Conservation (phyloP, 306 rosid genomes). For the Senna siamea region DNA sequence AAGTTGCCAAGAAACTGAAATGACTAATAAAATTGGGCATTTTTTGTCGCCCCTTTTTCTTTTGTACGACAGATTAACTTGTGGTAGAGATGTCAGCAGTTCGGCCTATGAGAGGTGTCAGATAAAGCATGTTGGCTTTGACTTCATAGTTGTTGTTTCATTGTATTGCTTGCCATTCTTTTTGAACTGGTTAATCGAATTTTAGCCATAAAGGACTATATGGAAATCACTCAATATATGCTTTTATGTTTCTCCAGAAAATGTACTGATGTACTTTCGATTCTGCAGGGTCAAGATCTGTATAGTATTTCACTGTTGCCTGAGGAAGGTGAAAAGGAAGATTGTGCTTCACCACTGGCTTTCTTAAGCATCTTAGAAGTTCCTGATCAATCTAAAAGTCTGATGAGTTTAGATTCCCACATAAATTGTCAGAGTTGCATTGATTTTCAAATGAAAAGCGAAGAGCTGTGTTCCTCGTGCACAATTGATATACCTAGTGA, state of each 20-base stretch:
- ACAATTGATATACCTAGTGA: constrained; percentile 60
- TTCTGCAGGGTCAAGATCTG: constrained; percentile 70
- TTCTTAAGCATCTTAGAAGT: constrained; percentile 69
- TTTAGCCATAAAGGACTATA: constrained; percentile 11
- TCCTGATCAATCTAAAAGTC: constrained; percentile 57
- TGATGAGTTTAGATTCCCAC: constrained; percentile 53
- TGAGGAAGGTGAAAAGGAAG: constrained; percentile 52
- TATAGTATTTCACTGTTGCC: constrained; percentile 62
- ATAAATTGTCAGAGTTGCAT: constrained; percentile 63
- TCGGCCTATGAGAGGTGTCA: background rate
- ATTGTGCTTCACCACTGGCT: constrained; percentile 59
- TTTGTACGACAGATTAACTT: background rate
- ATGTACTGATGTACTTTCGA: constrained; percentile 3
- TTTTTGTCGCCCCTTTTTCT: background rate
- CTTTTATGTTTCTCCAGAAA: constrained; percentile 5
- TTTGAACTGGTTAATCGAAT: constrained; percentile 30
- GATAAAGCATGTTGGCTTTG: constrained; percentile 10
- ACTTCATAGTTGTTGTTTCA: background rate
- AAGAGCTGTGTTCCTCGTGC: constrained; percentile 64
- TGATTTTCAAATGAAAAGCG: constrained; percentile 61
- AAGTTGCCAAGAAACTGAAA: constrained; percentile 15
- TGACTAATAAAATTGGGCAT: constrained; percentile 14
- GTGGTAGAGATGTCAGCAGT: background rate
- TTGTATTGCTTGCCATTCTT: constrained; percentile 18
- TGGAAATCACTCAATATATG: constrained; percentile 21